A percentile compares a stretch with the other conserved stretches of the same genome.
Conservation (phyloP, 495 filamentous ascomycete species). For the Talaromyces borbonicus region DNA sequence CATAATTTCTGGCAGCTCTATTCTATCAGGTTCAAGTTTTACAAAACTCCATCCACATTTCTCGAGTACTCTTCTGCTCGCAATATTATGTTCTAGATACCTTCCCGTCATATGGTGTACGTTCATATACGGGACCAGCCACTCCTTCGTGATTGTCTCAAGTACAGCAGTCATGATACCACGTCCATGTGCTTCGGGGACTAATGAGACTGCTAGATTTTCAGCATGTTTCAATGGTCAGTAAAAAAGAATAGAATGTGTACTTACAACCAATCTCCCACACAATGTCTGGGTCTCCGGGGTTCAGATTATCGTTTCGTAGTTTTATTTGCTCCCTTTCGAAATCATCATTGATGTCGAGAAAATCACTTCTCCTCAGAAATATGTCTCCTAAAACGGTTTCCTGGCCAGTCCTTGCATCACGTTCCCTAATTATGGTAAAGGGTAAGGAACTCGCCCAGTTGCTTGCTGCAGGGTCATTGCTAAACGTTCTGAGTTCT, state of each 20-base stretch:
- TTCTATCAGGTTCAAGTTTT: slow-evolving; percentile 1
- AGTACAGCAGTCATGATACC: slow-evolving; percentile 1
- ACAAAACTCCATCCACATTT: slow-evolving; percentile 1
- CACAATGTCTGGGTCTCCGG: neutral
- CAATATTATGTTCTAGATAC: neutral
- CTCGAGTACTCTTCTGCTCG: neutral
- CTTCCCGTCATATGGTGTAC: neutral
- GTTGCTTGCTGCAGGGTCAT: neutral
- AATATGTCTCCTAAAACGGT: neutral
- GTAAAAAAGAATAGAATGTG: neutral
- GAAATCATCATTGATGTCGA: neutral
- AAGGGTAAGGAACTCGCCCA: neutral
- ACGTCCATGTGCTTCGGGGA: neutral
- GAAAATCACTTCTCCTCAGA: neutral
- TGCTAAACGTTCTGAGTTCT: neutral
- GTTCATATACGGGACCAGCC: slow-evolving; percentile 4
- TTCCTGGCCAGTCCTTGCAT: neutral
- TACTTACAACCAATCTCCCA: slow-evolving; percentile 1
- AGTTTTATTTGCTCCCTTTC: neutral
- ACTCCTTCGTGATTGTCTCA: neutral
- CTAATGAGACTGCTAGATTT: neutral
- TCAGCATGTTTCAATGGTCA: neutral
- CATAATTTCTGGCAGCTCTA: too few species aligned
- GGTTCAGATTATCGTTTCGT: neutral
- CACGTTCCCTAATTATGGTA: neutral